Percentiles rank a stretch among this genome's conserved stretches.
These are phyloP conservation scores for Fusarium clavum DNA, from an alignment of 2,329 filamentous ascomycete species.

Conservation along the genomic window DNA sequence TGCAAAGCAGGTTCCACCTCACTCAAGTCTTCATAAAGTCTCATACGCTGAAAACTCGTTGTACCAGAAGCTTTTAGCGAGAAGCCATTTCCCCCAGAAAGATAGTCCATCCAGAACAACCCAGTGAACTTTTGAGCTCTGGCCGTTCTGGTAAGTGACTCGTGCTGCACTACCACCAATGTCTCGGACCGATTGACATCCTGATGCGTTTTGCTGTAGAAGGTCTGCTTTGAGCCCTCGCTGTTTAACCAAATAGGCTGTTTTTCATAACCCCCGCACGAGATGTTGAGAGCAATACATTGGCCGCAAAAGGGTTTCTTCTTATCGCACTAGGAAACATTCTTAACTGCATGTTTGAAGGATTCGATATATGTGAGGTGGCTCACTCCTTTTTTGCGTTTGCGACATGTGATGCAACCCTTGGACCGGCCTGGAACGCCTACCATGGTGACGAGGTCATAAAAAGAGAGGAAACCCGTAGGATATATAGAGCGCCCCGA, in stretches of 20 bases:
- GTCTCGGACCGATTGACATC: neutral
- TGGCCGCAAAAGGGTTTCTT: constrained; percentile 3
- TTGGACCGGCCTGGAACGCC: constrained; percentile 28
- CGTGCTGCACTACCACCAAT: neutral
- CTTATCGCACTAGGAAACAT: constrained; percentile 11
- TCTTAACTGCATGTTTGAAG: neutral
- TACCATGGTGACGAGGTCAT: constrained; percentile 5
- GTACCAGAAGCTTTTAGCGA: constrained; percentile 5
- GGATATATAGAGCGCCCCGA: neutral
- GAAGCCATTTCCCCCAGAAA: constrained; percentile 10
- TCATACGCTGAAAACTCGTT: constrained; percentile 4
- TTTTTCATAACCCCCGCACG: constrained; percentile 12
- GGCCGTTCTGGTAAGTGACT: neutral
- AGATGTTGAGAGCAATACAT: constrained; percentile 5
- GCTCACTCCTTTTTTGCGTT: constrained; percentile 26
- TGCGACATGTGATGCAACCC: constrained; percentile 15
- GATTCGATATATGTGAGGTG: neutral
- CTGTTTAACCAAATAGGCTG: constrained; percentile 23
- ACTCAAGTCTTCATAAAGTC: neutral
- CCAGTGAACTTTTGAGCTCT: constrained; percentile 23
- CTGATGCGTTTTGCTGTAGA: neutral
- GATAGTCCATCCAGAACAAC: constrained; percentile 20
- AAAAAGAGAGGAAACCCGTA: neutral
- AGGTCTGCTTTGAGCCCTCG: neutral
- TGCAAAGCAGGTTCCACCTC: neutral